Evolutionary conservation across 208 protist species (phyloP), one percentile per base, ranked within the genome.

Genomic region (Lotmaria passim): DNA sequence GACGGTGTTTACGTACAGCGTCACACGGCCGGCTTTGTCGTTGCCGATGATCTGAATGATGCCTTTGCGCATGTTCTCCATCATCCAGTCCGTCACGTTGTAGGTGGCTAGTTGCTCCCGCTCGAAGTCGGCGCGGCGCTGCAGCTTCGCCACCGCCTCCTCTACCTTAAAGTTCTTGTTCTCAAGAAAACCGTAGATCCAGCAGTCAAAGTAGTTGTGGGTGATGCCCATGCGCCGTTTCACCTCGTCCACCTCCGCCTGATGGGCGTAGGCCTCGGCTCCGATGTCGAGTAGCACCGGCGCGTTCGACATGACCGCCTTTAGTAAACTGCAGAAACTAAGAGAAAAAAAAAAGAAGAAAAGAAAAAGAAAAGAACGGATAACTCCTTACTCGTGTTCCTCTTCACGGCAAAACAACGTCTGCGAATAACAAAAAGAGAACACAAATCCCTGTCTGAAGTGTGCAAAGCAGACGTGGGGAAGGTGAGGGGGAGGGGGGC

Each of bases 91-190:
- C 19, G 86, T 92, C 24, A 93, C 75, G n/a, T 90, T 77, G 47
- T 83, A 81, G 24, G 33, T 50, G 7, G 79, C 55, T 8, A 94
- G 74, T 62, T 92, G 78, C 30, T 78, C 68, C 24, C 65, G 69
- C 73, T 94, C 89, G 51, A 94, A 87, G n/a, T 78, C 77, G 11
- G 75, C 73, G 19, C 90, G 76, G 17, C 90, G 79, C 38, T 82
- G 73, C 46, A 95, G 73, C 73, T 95, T 95, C 15, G 68, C 72
- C 3, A 95, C 77, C 0, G 90, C 73, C 46, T 95, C 90, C 3
- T 81, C 58, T 15, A 95, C 62, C 31, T 93, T 78, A 51, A 89
- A 95, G 52, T 93, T 90, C 41, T 95, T 95, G 73, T 95, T 95
- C 59, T 95, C 85, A 19, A 95, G 65, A 55, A 95, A 95, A 2